A percentile compares a stretch with the other conserved stretches of the same genome.
Conservation (phyloP, 202 grass and related monocot species). For the Bolboschoenoplectus hybrid region DNA sequence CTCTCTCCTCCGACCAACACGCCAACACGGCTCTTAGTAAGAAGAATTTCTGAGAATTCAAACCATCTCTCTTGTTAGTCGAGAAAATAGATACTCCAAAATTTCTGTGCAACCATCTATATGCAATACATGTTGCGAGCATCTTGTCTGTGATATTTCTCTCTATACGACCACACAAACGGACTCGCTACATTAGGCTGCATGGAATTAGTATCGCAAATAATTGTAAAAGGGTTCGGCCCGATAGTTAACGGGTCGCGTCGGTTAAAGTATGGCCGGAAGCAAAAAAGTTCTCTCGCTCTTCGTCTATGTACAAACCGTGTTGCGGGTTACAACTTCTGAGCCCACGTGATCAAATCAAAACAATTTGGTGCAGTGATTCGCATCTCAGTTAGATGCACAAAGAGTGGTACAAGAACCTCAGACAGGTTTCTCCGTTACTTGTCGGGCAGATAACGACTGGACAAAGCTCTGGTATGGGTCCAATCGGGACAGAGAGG, state of each 20-base stretch:
- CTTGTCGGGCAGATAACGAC: background rate
- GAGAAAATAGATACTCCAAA: background rate
- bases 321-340: background rate
- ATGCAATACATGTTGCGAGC: slow-evolving; percentile 1
- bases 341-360: background rate
- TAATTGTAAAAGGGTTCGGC: background rate
- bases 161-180: background rate
- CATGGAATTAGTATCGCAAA: background rate
- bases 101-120: background rate
- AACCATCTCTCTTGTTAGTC: slow-evolving; percentile 30
- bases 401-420: background rate
- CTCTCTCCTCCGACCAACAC: background rate
- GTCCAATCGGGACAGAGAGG: background rate
- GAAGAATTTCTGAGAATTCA: slow-evolving; percentile 4
- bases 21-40: background rate
- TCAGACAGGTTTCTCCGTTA: background rate
- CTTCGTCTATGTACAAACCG: background rate
- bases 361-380: background rate
- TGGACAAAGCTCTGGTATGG: background rate
- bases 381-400: background rate
- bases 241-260: slow-evolving; percentile 4
- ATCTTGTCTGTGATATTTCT: background rate
- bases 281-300: background rate
- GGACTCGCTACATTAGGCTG: background rate
- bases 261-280: slow-evolving; percentile 13